Evolutionary conservation across 495 filamentous ascomycete species (phyloP), one percentile per base, ranked within the genome.

Genomic region (Pyrenopolyporus hunteri): DNA sequence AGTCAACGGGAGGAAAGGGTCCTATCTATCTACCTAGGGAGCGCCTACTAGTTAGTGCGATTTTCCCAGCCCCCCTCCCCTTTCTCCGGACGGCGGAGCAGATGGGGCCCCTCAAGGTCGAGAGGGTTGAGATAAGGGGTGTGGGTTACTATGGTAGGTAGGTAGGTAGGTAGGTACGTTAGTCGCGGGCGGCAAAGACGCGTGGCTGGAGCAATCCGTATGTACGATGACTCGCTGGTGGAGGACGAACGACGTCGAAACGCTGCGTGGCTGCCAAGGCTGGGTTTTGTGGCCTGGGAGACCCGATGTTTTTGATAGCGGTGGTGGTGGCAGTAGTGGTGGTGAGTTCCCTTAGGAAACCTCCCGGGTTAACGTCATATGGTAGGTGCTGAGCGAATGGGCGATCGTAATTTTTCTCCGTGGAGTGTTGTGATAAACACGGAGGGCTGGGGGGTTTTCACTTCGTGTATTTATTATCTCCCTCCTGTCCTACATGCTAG

Each of bases 181-280:
- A 19, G 37, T 23, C n/a, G 16, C 17, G 37, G 22, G 55, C n/a
- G 17, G 37, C 33, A 46, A 6, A 32, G 19, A 19, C 36, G n/a
- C n/a, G n/a, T n/a, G n/a, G n/a, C n/a, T n/a, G n/a, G n/a, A n/a
- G n/a, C n/a, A n/a, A n/a, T n/a, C n/a, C n/a, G n/a, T n/a, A n/a
- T n/a, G n/a, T n/a, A 19, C 22, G 7, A 33, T 47, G 46, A 48
- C 36, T 23, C 20, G 51, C 25, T 19, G n/a, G 46, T 45, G 31
- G 39, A 32, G 33, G 55, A 36, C 50, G 42, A 48, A 32, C 47
- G 33, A 17, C 42, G 29, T 59, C 62, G 62, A 65, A 65, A 59
- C 62, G 44, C 37, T 59, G 59, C 62, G 45, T 37, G 36, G 55
- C 6, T 28, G 62, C 62, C 62, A 65, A 65, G 56, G 55, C 49